phyloP scores from a whole-genome alignment of 139 green algal genomes.

The Asterochloris erici region DNA sequence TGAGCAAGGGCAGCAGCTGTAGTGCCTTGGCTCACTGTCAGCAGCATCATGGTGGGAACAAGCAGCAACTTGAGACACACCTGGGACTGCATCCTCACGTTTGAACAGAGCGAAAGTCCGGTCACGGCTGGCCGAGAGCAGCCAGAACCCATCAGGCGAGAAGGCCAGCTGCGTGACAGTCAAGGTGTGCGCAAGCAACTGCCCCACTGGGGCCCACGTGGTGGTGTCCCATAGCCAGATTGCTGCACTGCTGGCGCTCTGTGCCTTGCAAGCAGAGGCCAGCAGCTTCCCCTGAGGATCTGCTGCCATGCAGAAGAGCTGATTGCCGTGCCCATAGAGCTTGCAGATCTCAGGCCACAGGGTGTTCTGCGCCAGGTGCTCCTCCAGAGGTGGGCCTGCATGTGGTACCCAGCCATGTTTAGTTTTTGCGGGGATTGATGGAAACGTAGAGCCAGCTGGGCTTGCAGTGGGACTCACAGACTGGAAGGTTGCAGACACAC shows the following conservation, averaged over 20 bases:
- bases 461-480: too few species aligned
- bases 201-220: conserved; percentile 41
- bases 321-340: conserved; percentile 96
- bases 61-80: not conserved
- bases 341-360: conserved; percentile 92
- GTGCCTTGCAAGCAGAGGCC: conserved; percentile 74
- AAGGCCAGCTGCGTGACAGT: conserved; percentile 93
- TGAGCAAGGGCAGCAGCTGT: not conserved
- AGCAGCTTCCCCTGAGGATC: conserved; percentile 54
- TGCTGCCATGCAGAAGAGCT: conserved; percentile 72
- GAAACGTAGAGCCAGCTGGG: too few species aligned
- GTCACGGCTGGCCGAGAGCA: conserved; percentile 69
- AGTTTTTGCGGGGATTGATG: too few species aligned
- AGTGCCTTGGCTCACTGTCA: not conserved
- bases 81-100: conserved; percentile 4
- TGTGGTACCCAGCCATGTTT: too few species aligned
- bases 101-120: conserved; percentile 51
- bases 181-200: conserved; percentile 73
- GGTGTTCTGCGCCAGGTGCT: conserved; percentile 87
- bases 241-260: conserved; percentile 45
- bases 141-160: conserved; percentile 46
- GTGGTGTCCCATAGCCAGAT: conserved; percentile 76
- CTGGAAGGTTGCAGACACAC: not conserved
- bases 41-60: not conserved
- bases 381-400: conserved; percentile 79